Evolutionary conservation across 345 rosid genomes (phyloP), one percentile per base, ranked within the genome.

Genomic region (Euclidium syriacum): DNA sequence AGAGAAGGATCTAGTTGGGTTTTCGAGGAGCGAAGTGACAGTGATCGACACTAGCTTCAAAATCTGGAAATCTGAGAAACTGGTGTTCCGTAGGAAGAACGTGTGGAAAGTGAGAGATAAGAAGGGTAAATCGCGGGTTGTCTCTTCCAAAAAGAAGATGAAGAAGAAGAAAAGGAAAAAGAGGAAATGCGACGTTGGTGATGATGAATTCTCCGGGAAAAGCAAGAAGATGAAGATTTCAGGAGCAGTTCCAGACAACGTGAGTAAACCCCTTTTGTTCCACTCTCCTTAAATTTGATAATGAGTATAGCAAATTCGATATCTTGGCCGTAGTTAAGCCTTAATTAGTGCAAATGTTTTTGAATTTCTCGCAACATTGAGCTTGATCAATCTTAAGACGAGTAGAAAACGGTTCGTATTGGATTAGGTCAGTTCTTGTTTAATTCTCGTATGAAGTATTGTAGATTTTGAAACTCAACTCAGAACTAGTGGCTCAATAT

Each of bases 1-100:
- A 18, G 86, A 85, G 61, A 73, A 61, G 68, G 94, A 77, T 74
- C 52, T 92, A 26, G 69, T 79, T 3, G 96, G 96, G 9, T 94
- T 78, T 59, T 87, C 99, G 54, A 87, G 85, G 73, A 87, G 96
- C 53, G 99, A 94, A 65, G 97, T 89, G 76, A 87, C 96, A 3
- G 91, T 94, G 35, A 94, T 94, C 10, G 99, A 94, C 64, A 89
- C 96, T 8, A 87, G 96, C 82, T 80, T 76, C 22, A 64, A 68
- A 24, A 78, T 62, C 59, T 94, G 99, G 99, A 94, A 94, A 79
- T 72, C 75, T 42, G 99, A 94, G 57, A 94, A 94, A 75, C 52
- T 87, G 22, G 84, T 94, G 51, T 87, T 72, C 26, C 60, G 99
- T 48, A 81, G 77, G 83, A 81, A 81, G 56, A 87, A 83, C 35